Evolutionary conservation across 2,329 filamentous ascomycete species (phyloP), one percentile per base, ranked within the genome.

Genomic region (Fusarium sp.): DNA sequence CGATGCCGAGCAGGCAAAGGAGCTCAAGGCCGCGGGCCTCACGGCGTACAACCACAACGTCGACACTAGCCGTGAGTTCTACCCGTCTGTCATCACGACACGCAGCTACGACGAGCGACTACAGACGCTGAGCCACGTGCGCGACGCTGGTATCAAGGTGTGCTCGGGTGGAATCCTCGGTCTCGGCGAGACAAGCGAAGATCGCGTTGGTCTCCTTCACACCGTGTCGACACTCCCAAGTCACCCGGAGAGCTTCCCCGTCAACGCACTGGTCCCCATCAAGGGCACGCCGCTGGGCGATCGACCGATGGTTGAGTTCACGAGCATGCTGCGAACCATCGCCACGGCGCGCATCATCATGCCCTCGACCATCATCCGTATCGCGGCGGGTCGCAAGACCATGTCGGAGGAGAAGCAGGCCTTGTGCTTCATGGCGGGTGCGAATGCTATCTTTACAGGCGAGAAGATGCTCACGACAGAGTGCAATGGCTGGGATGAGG

Each of bases 31-130:
- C 5, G 95, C 94, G 0, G 95, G 95, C 0, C 84, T 98, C 77
- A 97, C 95, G 22, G 95, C 95, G 1, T 97, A 98, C 84, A 98
- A 98, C 84, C 95, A 98, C 87, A 98, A 98, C 81, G 88, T 98
- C 74, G 95, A 98, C 83, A 98, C 95, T 3, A 94, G 92, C 63
- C 89, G 95, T 75, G 95, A 97, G 84, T 94, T 94, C 82, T 97
- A 98, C 80, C 94, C 95, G 0, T 91, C 88, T 44, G 89, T 98
- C 78, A 97, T 98, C 82, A 93, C 94, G 2, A 97, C 95, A 1
- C 88, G 95, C 42, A 91, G 89, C 13, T 98, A 97, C 83, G 95
- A 98, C 78, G 95, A 98, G 85, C 91, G 95, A 4, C 86, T 98
- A 47, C 87, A 91, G 79, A 97, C 95, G 0, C 88, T 98, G 47